A percentile compares a stretch with the other conserved stretches of the same genome.
Evolutionary conservation across 805 yeast genomes (phyloP).

Genomic region (Wickerhamiella azymoides): DNA sequence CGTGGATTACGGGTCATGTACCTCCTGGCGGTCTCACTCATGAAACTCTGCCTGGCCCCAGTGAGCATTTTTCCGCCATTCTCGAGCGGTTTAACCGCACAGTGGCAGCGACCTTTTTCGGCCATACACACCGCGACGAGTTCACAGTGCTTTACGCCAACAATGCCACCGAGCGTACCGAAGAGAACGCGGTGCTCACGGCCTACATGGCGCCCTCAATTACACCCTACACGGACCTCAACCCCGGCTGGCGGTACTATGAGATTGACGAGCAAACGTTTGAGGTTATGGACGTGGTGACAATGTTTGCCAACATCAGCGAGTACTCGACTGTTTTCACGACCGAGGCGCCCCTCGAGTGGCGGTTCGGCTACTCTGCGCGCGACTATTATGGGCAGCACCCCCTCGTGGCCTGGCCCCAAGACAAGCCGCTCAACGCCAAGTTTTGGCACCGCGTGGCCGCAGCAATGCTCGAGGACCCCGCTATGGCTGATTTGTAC

Average conservation of each 20-base stretch:
- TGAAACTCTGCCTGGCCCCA: conserved; percentile 49
- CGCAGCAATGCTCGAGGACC: conserved; percentile 30
- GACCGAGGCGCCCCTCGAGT: conserved; percentile 36
- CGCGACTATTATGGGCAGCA: conserved; percentile 38
- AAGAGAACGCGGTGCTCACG: conserved; percentile 36
- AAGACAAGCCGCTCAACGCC: conserved; percentile 45
- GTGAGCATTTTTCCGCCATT: conserved; percentile 41
- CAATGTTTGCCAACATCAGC: conserved; percentile 44
- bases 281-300: conserved; percentile 42
- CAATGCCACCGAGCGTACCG: conserved; percentile 32
- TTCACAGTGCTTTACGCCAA: conserved; percentile 45
- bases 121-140: conserved; percentile 60
- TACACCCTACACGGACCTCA: conserved; percentile 44
- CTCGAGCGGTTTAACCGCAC: conserved; percentile 53
- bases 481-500: conserved; percentile 36
- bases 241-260: conserved; percentile 64
- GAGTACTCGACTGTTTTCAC: conserved; percentile 31
- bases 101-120: conserved; percentile 55
- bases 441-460: conserved; percentile 54
- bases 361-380: conserved; percentile 54
- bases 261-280: conserved; percentile 49
- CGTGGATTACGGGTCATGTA: conserved; percentile 62
- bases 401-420: conserved; percentile 36
- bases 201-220: conserved; percentile 57
- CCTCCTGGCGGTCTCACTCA: conserved; percentile 38